phyloP scores from a whole-genome alignment of 2,329 filamentous ascomycete species.

The Cryphonectria japonica region DNA sequence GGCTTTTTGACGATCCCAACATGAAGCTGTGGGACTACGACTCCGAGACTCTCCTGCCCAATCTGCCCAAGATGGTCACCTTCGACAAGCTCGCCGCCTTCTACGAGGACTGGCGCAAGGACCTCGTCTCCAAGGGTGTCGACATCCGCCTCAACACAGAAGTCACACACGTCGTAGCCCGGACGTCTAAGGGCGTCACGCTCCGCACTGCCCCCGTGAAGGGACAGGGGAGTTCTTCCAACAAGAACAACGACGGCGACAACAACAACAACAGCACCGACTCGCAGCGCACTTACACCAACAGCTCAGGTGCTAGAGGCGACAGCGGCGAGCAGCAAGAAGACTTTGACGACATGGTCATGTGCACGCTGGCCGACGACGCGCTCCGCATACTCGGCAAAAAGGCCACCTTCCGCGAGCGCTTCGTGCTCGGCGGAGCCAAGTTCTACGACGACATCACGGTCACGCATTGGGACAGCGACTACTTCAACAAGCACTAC shows the following conservation, averaged over 20 bases:
- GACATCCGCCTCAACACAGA: constrained; percentile 60
- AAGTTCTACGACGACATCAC: constrained; percentile 73
- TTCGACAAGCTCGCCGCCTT: constrained; percentile 66
- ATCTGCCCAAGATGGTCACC: constrained; percentile 67
- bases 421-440: constrained; percentile 69
- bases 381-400: constrained; percentile 61
- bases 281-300: constrained; percentile 41
- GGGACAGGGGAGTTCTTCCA: constrained; percentile 35
- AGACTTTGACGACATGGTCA: constrained; percentile 66
- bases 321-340: constrained; percentile 52
- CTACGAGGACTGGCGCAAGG: constrained; percentile 62
- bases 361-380: constrained; percentile 56
- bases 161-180: constrained; percentile 54
- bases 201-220: constrained; percentile 52
- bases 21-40: constrained; percentile 66
- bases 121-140: constrained; percentile 58
- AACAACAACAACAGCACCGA: constrained; percentile 40
- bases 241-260: constrained; percentile 35
- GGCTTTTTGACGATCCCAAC: constrained; percentile 61
- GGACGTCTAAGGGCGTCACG: constrained; percentile 55
- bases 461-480: constrained; percentile 67
- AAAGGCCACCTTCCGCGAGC: constrained; percentile 64
- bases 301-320: constrained; percentile 55
- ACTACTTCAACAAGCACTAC: constrained; percentile 71
- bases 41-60: constrained; percentile 56